Evolutionary conservation across 2,329 filamentous ascomycete genomes (phyloP), one percentile per base, ranked within the genome.

Genomic region (Aspergillus japonicus): DNA sequence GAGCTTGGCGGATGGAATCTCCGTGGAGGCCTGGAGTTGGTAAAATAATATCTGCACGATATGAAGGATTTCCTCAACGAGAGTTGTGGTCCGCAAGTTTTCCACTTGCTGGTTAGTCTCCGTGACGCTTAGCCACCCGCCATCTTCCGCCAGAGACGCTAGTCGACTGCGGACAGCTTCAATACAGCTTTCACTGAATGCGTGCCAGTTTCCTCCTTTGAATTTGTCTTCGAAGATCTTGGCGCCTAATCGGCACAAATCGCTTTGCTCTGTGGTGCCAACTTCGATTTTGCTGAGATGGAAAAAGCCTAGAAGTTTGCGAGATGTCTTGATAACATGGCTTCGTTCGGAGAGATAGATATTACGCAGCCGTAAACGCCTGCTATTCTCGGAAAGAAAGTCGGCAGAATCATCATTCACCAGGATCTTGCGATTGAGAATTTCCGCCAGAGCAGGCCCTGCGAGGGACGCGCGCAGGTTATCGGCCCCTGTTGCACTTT

Each of bases 11-110:
- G 86, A 80, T 12, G 86, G 80, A 66, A 90, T 84, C 50, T 81
- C 77, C 42, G 80, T 73, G 54, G 83, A 82, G 50, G 84, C 77
- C 63, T 90, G 87, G 35, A 92, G 76, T 21, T 90, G 81, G 65
- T 91, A 83, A 66, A 93, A 90, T 24, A 92, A 78, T 16, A 92
- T 81, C 52, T 91, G 88, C 74, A 95, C 80, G 47, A 88, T 83
- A 70, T 95, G 89, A 44, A 89, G 80, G 48, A 89, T 83, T 73
- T 96, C 91, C 14, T 87, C 85, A 23, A 92, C 78, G 26, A 87
- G 78, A 5, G 83, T 86, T 57, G 82, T 81, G 24, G 83, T 75
- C 86, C 89, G 94, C 54, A 84, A 80, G 39, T 84, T 82, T 24
- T 87, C 85, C 1, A 82, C 80, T 42, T 85, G 80, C 48, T 85